phyloP scores from a whole-genome alignment of 1,284 basidiomycete species.

The Phenoliferia sp. region DNA sequence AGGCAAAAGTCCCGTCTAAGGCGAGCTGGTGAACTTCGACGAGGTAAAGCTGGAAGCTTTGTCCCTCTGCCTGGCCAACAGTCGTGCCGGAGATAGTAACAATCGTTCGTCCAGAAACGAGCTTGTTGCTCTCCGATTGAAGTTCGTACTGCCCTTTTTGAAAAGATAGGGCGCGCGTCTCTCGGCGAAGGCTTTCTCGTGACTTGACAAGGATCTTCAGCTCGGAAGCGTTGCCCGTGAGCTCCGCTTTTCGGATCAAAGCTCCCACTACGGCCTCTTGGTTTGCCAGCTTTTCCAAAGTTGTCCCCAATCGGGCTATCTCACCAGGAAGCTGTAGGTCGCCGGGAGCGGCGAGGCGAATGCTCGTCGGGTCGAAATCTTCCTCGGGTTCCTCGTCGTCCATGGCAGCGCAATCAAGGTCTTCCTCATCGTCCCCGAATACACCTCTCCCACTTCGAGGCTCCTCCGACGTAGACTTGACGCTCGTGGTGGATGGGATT shows the following conservation, averaged over 20 bases:
- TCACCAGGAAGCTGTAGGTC: constrained; percentile 79
- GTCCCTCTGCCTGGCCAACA: constrained; percentile 60
- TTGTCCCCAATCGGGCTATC: constrained; percentile 66
- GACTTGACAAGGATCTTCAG: constrained; percentile 74
- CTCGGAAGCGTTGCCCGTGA: constrained; percentile 84
- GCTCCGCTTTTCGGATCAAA: constrained; percentile 85
- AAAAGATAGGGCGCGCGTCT: constrained; percentile 76
- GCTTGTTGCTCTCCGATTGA: constrained; percentile 76
- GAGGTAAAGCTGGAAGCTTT: constrained; percentile 75
- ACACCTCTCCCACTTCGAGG: constrained; percentile 27
- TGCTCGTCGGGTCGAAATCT: constrained; percentile 45
- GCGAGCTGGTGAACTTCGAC: constrained; percentile 82
- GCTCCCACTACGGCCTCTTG: constrained; percentile 80
- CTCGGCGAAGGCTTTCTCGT: constrained; percentile 70
- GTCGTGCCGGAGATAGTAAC: constrained; percentile 67
- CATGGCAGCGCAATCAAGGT: neutral
- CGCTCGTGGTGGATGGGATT: neutral
- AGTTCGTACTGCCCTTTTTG: constrained; percentile 87
- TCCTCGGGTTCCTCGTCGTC: constrained; percentile 7
- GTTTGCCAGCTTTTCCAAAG: constrained; percentile 67
- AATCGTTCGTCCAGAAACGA: constrained; percentile 70
- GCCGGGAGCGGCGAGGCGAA: constrained; percentile 71
- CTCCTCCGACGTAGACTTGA: neutral
- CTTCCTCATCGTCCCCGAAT: constrained; percentile 43
- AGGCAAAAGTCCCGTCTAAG: constrained; percentile 65